phyloP scores from a whole-genome alignment of 257 asterid genomes.

The Mentha longifolia region DNA sequence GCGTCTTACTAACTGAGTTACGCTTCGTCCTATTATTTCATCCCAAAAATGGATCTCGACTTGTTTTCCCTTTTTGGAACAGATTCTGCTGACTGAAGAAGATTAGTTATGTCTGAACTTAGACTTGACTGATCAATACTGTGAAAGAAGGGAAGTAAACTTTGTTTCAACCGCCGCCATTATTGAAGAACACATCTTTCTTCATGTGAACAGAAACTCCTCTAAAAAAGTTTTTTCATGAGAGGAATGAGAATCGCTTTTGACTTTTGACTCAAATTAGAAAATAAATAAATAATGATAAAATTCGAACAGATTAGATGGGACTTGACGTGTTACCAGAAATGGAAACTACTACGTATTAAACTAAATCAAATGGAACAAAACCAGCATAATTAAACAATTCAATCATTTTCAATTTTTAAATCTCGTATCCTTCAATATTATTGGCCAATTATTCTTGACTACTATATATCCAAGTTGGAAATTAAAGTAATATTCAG shows the following conservation, averaged over 20 bases:
- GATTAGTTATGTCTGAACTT: background rate
- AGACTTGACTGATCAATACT: slow-evolving; percentile 17
- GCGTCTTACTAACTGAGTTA: no score
- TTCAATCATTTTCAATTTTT: background rate
- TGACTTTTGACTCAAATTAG: slow-evolving; percentile 13
- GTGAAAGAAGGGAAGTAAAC: background rate
- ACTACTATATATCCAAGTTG: slow-evolving; percentile 13
- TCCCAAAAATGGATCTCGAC: no score
- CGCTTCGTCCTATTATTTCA: no score
- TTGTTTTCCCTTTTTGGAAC: slow-evolving; percentile 18
- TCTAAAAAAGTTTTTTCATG: background rate
- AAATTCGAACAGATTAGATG: slow-evolving; percentile 22
- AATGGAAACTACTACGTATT: background rate
- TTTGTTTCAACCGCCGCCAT: slow-evolving; percentile 25
- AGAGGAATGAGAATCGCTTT: background rate
- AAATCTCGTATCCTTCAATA: background rate
- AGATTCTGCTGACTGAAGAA: slow-evolving; percentile 2
- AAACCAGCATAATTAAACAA: background rate
- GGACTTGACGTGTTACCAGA: background rate
- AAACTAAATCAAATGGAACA: slow-evolving; percentile 13
- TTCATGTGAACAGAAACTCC: slow-evolving; percentile 19
- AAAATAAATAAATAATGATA: background rate
- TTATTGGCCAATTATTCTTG: slow-evolving; percentile 12
- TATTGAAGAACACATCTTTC: slow-evolving; percentile 16
- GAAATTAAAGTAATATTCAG: background rate